Base-by-base conservation (phyloP, 2,329 filamentous ascomycete genomes). In the Colletotrichum liriopes region DNA sequence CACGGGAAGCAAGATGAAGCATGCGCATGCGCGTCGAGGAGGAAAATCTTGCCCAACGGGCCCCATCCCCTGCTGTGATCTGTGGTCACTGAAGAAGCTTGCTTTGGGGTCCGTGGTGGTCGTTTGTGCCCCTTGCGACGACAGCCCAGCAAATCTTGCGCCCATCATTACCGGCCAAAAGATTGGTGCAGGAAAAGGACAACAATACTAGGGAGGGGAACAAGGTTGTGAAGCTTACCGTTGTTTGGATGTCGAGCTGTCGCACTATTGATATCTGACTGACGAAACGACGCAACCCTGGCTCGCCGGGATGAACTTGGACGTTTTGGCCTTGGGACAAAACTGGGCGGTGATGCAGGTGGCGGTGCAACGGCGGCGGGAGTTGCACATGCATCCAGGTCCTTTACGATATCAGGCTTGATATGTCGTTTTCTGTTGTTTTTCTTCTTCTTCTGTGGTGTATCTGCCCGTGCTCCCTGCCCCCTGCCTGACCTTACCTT, bases 301-400 rank as follows among this genome's bases (percentile, higher is more conserved):
- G 59, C n/a, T 23, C 3, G 45, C 47, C 47, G 23, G 43, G 35
- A 26, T 41, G 60, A 43, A 29, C n/a, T 52, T 26, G 60, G 43
- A 37, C 60, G 26, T 52, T 52, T 52, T 26, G 29, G 14, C 20
- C 49, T 11, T 35, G 45, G 67, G 45, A 16, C 39, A 43, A 52
- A 32, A 60, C 70, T 64, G 65, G 59, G 70, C 47, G 66, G 59
- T 72, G 70, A 72, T 72, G 70, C 70, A 72, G 59, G 70, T 72
- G 70, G 70, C 70, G 65, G 70, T 69, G 70, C 70, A 47, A 67
- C 32, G 47, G 56, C 47, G 49, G 32, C 49, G 43, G 56, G 18
- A 47, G 63, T 45, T 49, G 67, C 55, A 61, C 65, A 67, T 71
- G 41, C 67, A 43, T 26, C 23, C 47, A 18, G 12, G 37, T 51